These are phyloP conservation scores for Przewalskia tangutica DNA, from an alignment of 257 asterid species.

Conservation along the genomic window DNA sequence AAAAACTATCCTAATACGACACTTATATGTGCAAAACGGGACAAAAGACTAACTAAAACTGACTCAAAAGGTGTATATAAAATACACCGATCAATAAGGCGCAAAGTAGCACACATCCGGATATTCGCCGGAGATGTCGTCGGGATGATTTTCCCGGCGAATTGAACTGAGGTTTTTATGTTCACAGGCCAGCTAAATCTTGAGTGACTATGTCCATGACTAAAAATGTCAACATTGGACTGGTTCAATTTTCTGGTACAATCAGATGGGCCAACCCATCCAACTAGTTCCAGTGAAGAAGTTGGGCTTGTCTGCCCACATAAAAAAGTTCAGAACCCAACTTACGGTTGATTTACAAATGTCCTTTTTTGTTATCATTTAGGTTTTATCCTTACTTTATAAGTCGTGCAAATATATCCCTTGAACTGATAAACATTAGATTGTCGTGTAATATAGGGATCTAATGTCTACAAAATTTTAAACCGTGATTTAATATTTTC, in stretches of 20 bases:
- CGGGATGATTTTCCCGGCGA: constrained; percentile 34
- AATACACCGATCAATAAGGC: no score
- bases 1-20: no score
- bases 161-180: constrained; percentile 14
- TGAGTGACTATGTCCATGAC: not conserved
- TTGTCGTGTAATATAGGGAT: no score
- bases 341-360: not conserved
- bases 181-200: not conserved
- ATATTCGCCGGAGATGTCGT: constrained; percentile 23
- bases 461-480: not conserved
- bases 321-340: not conserved
- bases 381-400: no score
- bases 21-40: no score
- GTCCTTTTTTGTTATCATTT: no score
- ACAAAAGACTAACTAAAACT: no score
- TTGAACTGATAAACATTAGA: not conserved
- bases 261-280: not conserved
- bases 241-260: not conserved
- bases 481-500: not conserved
- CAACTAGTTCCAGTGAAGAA: not conserved
- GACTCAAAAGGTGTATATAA: no score
- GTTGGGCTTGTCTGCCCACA: not conserved
- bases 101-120: constrained; percentile 54
- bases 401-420: not conserved
- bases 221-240: not conserved